Evolutionary conservation across 1,284 basidiomycete species (phyloP).

Genomic region (Erythrobasidium hasegawianum): DNA sequence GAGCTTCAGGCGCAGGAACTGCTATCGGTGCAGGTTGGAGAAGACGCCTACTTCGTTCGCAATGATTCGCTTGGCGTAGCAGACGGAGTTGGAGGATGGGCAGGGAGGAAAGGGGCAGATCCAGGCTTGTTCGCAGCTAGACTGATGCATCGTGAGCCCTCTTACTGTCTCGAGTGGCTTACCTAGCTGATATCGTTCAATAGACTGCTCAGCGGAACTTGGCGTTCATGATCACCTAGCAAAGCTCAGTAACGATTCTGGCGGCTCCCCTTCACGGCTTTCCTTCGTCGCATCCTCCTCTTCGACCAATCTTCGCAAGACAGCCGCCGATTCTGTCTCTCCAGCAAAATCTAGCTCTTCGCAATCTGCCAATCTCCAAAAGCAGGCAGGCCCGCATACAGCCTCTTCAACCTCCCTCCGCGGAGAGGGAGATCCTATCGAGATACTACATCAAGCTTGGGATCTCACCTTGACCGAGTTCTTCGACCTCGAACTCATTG

Average conservation of each 20-base stretch:
- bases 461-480: constrained; percentile 55
- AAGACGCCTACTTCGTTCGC: constrained; percentile 75
- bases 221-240: not conserved
- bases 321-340: not conserved
- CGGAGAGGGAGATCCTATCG: constrained; percentile 54
- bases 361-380: not conserved
- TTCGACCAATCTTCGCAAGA: not conserved
- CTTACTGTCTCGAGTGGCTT: too few species aligned
- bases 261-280: not conserved
- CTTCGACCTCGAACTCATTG: constrained; percentile 54
- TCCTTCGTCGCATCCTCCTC: constrained; percentile 7
- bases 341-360: not conserved
- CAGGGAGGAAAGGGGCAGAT: constrained; percentile 54
- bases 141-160: constrained; percentile 66
- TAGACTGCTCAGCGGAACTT: constrained; percentile 51
- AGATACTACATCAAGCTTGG: constrained; percentile 58
- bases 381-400: not conserved
- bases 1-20: constrained; percentile 36
- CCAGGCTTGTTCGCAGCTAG: constrained; percentile 77
- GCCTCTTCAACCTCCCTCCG: not conserved
- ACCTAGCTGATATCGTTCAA: too few species aligned
- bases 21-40: constrained; percentile 45
- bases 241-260: not conserved
- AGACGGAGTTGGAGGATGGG: constrained; percentile 86
- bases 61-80: constrained; percentile 79